Base-by-base conservation (phyloP, 2,329 filamentous ascomycete species). In the Exophiala bonariae region DNA sequence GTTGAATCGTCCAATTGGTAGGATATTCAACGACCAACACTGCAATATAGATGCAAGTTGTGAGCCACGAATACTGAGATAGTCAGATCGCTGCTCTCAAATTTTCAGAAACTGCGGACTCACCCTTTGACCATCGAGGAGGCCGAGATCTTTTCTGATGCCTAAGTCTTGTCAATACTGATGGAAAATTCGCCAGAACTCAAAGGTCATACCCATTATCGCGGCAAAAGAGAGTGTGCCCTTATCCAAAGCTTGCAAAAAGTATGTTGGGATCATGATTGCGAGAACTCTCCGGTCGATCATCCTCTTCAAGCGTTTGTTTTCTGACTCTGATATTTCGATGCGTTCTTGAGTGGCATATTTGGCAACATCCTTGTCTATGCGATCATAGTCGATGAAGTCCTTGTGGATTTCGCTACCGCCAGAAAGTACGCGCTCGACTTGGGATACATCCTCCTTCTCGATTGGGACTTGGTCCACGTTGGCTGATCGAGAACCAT, bases 261-360 rank as follows among this genome's bases (percentile, higher is more conserved):
- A 87, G 66, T 89, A 89, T 0, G 85, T 87, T 38, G 77, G 65
- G 47, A 89, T 77, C 86, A 90, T 89, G 63, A 89, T 73, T 2
- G 76, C 67, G 34, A 91, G 69, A 2, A 89, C 78, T 23, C 85
- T 78, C 52, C 72, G 76, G 65, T 89, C 84, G 55, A 89, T 86
- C 70, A 82, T 71, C 41, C 66, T 75, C 53, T 80, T 81, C 42
- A 90, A 72, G 22, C 83, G 72, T 31, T 67, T 73, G 64, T 80
- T 83, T 44, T 85, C 80, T 48, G 78, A 80, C 1, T 74, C 68
- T 3, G 76, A 72, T 59, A 89, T 81, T 2, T 78, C 68, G 40
- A 87, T 69, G 4, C 69, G 71, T 14, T 63, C 74, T 16, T 76
- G 74, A 16, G 75, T 75, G 20, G 81, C 79, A 68, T 90, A 90